Conservation (phyloP, 1,139 yeast genomes). For the Tardiomyces digboiensis region DNA sequence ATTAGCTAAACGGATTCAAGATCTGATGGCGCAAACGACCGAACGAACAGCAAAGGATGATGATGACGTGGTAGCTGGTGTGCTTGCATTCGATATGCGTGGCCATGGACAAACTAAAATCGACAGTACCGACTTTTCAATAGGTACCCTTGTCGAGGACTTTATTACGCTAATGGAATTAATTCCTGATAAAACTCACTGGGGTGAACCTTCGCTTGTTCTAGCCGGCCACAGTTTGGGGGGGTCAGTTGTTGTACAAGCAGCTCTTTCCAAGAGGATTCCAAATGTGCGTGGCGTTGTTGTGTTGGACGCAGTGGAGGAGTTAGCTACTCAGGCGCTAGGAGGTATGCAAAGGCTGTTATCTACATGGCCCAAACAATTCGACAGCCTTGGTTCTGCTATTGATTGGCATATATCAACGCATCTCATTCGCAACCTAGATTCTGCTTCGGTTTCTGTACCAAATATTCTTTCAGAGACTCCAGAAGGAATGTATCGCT, state of each 20-base stretch:
- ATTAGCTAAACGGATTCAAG: constrained; percentile 32
- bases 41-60: constrained; percentile 10
- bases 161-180: constrained; percentile 37
- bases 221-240: constrained; percentile 91
- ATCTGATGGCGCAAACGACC: constrained; percentile 19
- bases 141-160: constrained; percentile 50
- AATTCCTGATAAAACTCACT: constrained; percentile 25
- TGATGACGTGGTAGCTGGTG: constrained; percentile 35
- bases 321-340: constrained; percentile 70
- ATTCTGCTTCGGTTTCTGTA: constrained; percentile 66
- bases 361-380: constrained; percentile 48
- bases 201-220: constrained; percentile 31
- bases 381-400: constrained; percentile 45
- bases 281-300: constrained; percentile 43
- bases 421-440: constrained; percentile 39
- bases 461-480: constrained; percentile 46
- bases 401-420: constrained; percentile 73
- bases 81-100: constrained; percentile 66
- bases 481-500: constrained; percentile 28
- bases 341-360: constrained; percentile 57
- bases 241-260: constrained; percentile 67
- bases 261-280: constrained; percentile 18
- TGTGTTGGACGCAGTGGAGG: constrained; percentile 90
- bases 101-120: constrained; percentile 61
- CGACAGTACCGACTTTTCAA: constrained; percentile 29